These are phyloP conservation scores for Phytopythium kandeliae DNA, from an alignment of 352 stramenopile species.

Conservation along the genomic window DNA sequence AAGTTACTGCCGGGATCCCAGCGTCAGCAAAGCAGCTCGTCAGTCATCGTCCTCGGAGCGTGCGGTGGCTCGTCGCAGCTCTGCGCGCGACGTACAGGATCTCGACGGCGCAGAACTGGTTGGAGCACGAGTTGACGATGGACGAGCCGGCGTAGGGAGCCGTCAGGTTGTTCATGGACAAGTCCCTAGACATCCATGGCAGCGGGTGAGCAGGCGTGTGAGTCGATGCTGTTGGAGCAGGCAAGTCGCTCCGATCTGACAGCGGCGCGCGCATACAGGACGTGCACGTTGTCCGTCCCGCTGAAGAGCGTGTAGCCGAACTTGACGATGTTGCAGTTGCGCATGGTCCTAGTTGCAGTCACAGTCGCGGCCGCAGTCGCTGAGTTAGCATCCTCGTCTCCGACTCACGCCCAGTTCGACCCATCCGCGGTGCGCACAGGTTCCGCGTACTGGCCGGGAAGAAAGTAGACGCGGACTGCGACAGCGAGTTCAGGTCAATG, in stretches of 20 bases:
- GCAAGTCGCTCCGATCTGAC: too few species aligned
- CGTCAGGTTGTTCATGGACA: constrained; percentile 31
- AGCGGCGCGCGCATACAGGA: too few species aligned
- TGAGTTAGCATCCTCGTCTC: background rate
- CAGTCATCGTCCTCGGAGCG: too few species aligned
- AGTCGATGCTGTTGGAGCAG: too few species aligned
- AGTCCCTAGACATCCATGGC: constrained; percentile 34
- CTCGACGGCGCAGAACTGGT: constrained; percentile 21
- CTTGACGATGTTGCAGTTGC: constrained; percentile 38
- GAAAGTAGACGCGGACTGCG: constrained; percentile 20
- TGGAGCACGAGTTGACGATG: constrained; percentile 15
- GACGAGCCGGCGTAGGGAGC: constrained; percentile 27
- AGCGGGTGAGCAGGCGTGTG: too few species aligned
- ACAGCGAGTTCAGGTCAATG: constrained; percentile 24
- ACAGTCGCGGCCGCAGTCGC: too few species aligned
- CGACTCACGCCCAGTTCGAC: background rate
- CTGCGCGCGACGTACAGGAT: constrained; percentile 20
- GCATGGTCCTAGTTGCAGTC: constrained; percentile 18
- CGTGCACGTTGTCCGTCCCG: constrained; percentile 13
- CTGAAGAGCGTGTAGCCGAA: constrained; percentile 28
- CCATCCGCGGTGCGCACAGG: constrained; percentile 8
- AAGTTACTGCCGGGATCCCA: constrained; percentile 29
- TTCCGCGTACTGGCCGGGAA: constrained; percentile 20
- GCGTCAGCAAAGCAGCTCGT: too few species aligned
- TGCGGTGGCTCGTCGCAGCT: too few species aligned